These are phyloP conservation scores for Solanum piurae DNA, from an alignment of 257 asterid genomes.

Conservation along the genomic window DNA sequence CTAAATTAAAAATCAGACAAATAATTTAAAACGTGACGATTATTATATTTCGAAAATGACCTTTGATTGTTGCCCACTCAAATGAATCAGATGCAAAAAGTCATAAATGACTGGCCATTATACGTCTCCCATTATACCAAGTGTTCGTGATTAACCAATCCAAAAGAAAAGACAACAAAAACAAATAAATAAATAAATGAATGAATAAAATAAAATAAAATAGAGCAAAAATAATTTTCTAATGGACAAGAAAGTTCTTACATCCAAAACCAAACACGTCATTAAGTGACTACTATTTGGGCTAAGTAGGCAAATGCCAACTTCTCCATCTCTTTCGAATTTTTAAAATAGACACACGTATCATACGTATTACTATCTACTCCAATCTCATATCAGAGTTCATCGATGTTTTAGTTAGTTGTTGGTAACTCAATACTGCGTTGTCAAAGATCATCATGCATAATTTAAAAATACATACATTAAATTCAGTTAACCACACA, in stretches of 20 bases:
- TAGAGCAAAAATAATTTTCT: not conserved
- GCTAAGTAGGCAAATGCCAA: not conserved
- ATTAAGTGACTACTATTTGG: not conserved
- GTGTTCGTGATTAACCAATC: not conserved
- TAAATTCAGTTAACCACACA: not conserved
- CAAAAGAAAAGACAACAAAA: not conserved
- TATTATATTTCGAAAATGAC: not conserved
- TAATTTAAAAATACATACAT: not conserved
- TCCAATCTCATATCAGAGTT: not conserved
- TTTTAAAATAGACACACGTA: not conserved
- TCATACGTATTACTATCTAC: not conserved
- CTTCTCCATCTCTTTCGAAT: not conserved
- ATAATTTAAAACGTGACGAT: rapidly evolving
- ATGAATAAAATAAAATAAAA: not conserved
- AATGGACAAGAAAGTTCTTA: not conserved
- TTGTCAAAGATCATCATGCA: not conserved
- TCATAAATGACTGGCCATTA: not conserved
- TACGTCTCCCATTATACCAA: not conserved
- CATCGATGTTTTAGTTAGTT: rapidly evolving
- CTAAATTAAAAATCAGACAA: not conserved
- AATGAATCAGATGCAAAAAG: not conserved
- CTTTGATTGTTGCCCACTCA: not conserved
- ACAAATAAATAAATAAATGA: no score
- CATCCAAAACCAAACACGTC: not conserved
- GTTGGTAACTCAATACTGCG: rapidly evolving